phyloP scores from a whole-genome alignment of 2,329 filamentous ascomycete species.

The Endocalyx cinctus region DNA sequence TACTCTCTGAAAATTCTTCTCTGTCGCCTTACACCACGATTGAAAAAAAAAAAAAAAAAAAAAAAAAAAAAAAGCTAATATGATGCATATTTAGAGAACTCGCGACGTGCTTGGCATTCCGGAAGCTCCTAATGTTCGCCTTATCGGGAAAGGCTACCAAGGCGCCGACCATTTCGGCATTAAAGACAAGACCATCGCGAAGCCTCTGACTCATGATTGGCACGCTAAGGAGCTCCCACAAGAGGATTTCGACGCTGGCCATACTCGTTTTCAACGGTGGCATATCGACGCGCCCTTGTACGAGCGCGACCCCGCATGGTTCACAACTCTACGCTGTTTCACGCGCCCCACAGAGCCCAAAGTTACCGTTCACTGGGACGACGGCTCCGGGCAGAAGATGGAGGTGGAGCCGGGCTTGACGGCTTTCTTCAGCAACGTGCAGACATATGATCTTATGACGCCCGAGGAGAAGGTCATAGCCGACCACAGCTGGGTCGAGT shows the following conservation, averaged over 20 bases:
- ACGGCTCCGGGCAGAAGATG: constrained; percentile 37
- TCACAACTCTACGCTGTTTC: constrained; percentile 36
- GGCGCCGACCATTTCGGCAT: constrained; percentile 39
- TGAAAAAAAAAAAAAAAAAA: no score
- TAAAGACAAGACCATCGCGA: constrained; percentile 28
- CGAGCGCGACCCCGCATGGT: constrained; percentile 35
- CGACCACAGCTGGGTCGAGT: constrained; percentile 42
- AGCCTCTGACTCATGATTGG: constrained; percentile 31
- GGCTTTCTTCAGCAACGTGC: constrained; percentile 38
- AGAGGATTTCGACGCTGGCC: constrained; percentile 33
- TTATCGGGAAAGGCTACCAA: constrained; percentile 42
- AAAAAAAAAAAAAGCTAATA: constrained; percentile 4
- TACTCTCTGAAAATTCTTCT: not conserved
- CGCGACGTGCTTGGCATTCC: constrained; percentile 33
- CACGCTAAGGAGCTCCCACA: constrained; percentile 28
- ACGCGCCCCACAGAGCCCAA: constrained; percentile 31
- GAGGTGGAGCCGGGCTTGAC: constrained; percentile 37
- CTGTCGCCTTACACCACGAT: not conserved
- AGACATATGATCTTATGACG: constrained; percentile 36
- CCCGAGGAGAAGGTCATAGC: constrained; percentile 35
- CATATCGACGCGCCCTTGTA: constrained; percentile 45
- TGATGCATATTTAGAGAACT: constrained; percentile 14
- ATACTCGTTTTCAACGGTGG: constrained; percentile 43
- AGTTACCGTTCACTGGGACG: constrained; percentile 37
- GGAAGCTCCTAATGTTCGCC: constrained; percentile 37